phyloP scores from a whole-genome alignment of 2,329 filamentous ascomycete genomes.

The Ophiostoma triangulosporum region DNA sequence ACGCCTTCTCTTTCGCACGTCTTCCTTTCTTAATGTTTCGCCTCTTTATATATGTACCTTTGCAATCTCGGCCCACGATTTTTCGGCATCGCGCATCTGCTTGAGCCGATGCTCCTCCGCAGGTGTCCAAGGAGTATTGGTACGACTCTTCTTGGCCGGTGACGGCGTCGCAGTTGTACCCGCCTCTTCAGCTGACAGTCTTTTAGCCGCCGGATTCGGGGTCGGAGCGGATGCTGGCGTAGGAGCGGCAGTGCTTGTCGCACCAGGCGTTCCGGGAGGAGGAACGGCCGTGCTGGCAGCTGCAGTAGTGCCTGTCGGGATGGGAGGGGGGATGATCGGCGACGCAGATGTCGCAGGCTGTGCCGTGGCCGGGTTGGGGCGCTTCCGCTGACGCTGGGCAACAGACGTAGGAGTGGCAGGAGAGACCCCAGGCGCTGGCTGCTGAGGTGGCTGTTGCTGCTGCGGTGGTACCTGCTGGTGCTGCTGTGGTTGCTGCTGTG shows the following conservation, averaged over 20 bases:
- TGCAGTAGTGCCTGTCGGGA: constrained; percentile 11
- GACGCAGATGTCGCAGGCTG: constrained; percentile 14
- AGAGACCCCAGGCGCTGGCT: constrained; percentile 5
- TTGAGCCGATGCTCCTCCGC: constrained; percentile 87
- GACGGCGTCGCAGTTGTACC: constrained; percentile 29
- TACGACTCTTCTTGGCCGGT: constrained; percentile 78
- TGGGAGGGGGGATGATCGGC: constrained; percentile 14
- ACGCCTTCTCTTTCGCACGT: not conserved
- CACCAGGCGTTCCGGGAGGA: constrained; percentile 21
- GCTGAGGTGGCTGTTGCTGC: constrained; percentile 21
- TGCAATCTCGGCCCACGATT: constrained; percentile 95
- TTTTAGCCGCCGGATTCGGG: constrained; percentile 9
- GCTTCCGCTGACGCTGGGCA: constrained; percentile 26
- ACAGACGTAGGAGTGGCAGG: constrained; percentile 18
- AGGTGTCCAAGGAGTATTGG: constrained; percentile 97
- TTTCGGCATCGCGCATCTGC: constrained; percentile 83
- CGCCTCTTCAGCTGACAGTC: constrained; percentile 20
- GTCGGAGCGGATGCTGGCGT: constrained; percentile 10
- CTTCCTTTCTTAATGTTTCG: not conserved
- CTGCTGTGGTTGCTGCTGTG: constrained; percentile 21
- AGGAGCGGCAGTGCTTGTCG: constrained; percentile 18
- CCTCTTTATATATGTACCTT: constrained; percentile 47
- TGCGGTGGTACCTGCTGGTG: constrained; percentile 8
- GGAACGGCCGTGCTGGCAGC: constrained; percentile 20
- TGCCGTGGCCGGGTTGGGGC: constrained; percentile 22